These are phyloP conservation scores for Fabrea salina DNA, from an alignment of 169 alveolate species.

Conservation along the genomic window DNA sequence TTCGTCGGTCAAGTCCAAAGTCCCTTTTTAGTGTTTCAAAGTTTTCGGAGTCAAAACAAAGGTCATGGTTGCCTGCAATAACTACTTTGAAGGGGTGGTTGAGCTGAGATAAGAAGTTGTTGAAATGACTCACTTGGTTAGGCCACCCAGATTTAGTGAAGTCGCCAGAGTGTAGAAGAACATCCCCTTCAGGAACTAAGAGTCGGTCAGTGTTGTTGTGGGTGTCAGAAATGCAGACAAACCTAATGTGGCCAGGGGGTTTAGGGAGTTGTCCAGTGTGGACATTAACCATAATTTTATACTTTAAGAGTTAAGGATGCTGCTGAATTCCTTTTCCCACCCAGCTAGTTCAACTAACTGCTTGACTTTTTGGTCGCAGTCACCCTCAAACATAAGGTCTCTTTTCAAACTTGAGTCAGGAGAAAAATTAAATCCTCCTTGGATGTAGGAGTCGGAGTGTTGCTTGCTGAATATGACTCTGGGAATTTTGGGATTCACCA, in stretches of 20 bases:
- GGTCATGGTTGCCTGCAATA: constrained; percentile 35
- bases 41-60: constrained; percentile 21
- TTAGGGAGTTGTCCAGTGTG: not conserved
- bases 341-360: not conserved
- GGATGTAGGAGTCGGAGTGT: not conserved
- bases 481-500: constrained; percentile 43
- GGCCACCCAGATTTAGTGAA: not conserved
- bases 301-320: too few relatives aligned
- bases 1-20: not conserved
- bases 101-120: not conserved
- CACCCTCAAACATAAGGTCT: constrained; percentile 12
- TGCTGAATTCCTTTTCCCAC: too few relatives aligned
- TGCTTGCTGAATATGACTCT: constrained; percentile 61
- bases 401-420: not conserved
- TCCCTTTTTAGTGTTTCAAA: not conserved
- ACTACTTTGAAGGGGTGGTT: constrained; percentile 6
- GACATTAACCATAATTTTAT: not conserved
- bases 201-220: not conserved
- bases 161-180: constrained; percentile 27
- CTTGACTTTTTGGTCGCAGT: not conserved
- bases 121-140: not conserved
- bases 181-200: constrained; percentile 28
- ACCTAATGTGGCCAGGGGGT: not conserved
- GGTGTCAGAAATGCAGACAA: constrained; percentile 31
- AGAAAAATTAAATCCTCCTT: constrained; percentile 3